Percentiles rank a stretch among this genome's conserved stretches.
Conservation (phyloP, 208 protist species). For the Crithidia mellificae region DNA sequence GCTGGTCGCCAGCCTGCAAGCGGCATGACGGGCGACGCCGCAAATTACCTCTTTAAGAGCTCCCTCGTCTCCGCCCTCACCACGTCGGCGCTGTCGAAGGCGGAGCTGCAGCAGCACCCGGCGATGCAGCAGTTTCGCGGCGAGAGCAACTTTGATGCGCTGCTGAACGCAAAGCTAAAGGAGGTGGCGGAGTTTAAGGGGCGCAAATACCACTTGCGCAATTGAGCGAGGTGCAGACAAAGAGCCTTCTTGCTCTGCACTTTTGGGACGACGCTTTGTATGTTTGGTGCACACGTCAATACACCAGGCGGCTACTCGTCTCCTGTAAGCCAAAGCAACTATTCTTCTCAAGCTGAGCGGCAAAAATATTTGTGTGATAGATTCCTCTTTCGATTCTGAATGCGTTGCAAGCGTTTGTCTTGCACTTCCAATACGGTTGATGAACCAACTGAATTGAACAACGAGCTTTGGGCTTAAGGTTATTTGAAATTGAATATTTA, state of each 20-base stretch:
- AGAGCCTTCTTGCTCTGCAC: too few species aligned
- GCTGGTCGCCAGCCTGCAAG: constrained; percentile 28
- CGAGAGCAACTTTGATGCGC: constrained; percentile 48
- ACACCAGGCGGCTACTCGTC: too few species aligned
- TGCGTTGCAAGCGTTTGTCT: neutral
- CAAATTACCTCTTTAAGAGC: constrained; percentile 38
- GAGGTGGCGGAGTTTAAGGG: constrained; percentile 54
- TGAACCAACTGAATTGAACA: too few species aligned
- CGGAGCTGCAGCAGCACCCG: constrained; percentile 39
- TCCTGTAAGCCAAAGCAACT: too few species aligned
- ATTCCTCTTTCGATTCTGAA: neutral
- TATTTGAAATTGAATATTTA: too few species aligned
- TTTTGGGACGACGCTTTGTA: too few species aligned
- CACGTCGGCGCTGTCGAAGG: constrained; percentile 35
- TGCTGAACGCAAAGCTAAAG: constrained; percentile 62
- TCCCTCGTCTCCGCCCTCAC: constrained; percentile 54
- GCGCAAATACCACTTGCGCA: constrained; percentile 62
- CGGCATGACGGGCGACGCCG: neutral
- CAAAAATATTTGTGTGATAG: neutral
- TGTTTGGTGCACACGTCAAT: too few species aligned
- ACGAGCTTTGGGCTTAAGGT: too few species aligned
- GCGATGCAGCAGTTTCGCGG: constrained; percentile 38
- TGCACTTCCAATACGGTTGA: too few species aligned
- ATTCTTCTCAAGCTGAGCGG: neutral
- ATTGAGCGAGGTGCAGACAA: too few species aligned